Evolutionary conservation across 345 rosid species (phyloP).

Genomic region (Melastoma malabathricum): DNA sequence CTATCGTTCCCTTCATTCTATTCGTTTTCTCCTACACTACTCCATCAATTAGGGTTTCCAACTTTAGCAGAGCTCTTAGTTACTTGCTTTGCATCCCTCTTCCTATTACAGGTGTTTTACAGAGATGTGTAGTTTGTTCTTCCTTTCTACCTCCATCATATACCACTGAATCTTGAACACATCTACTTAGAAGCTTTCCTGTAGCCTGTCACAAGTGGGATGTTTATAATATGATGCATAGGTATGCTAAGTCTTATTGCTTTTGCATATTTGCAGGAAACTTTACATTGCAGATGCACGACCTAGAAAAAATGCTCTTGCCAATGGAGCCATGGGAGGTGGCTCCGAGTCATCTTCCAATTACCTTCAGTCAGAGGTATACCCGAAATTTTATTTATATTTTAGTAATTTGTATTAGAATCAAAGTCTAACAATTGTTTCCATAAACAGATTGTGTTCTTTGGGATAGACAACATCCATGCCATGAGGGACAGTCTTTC

Average conservation of each 20-base stretch:
- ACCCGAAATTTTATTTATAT: constrained; percentile 2
- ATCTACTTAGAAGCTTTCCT: too few species aligned
- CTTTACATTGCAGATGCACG: constrained; percentile 96
- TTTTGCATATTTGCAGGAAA: constrained; percentile 33
- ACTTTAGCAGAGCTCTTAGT: too few species aligned
- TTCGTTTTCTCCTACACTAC: too few species aligned
- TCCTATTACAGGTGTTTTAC: too few species aligned
- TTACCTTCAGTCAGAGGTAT: constrained; percentile 90
- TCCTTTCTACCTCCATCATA: too few species aligned
- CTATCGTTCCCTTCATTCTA: too few species aligned
- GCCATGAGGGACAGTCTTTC: constrained; percentile 97
- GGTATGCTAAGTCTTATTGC: not conserved
- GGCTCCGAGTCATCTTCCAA: constrained; percentile 97
- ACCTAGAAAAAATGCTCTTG: constrained; percentile 96
- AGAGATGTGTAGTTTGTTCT: too few species aligned
- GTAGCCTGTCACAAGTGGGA: not conserved
- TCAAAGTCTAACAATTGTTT: not conserved
- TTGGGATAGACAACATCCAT: constrained; percentile 98
- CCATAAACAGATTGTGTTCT: constrained; percentile 59
- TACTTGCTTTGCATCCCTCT: too few species aligned
- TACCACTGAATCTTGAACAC: too few species aligned
- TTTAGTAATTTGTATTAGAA: not conserved
- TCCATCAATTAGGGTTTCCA: too few species aligned
- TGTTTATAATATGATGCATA: not conserved
- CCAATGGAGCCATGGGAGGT: constrained; percentile 99